Conservation (phyloP, 169 alveolate genomes). For the Babesia bigemina region DNA sequence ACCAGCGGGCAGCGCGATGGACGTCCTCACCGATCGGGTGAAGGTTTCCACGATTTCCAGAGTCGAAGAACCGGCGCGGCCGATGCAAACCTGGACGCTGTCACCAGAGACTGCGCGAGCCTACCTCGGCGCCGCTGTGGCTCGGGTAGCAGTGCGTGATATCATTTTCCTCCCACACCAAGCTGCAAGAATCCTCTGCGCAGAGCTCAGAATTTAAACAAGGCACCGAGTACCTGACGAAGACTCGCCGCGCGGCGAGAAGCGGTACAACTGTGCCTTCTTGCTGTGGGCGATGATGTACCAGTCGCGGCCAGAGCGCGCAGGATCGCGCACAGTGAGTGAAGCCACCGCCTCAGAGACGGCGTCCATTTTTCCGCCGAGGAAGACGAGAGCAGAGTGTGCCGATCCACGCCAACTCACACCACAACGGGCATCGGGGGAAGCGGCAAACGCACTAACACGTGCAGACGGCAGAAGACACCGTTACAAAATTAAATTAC, state of each 20-base stretch:
- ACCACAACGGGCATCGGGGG: conserved; percentile 11
- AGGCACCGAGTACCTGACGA: conserved; percentile 10
- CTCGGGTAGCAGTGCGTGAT: conserved; percentile 52
- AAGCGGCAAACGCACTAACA: too few relatives aligned
- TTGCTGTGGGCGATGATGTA: conserved; percentile 62
- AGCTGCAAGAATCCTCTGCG: conserved; percentile 38
- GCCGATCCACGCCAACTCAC: neutral
- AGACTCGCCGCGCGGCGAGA: conserved; percentile 37
- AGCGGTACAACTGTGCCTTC: conserved; percentile 45
- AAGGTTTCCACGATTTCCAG: conserved; percentile 37
- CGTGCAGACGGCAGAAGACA: too few relatives aligned
- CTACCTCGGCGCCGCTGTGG: conserved; percentile 53
- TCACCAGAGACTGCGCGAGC: neutral
- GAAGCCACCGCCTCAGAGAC: conserved; percentile 24
- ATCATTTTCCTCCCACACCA: conserved; percentile 48
- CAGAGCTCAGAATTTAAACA: neutral
- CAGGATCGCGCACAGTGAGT: conserved; percentile 32
- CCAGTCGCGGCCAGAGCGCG: conserved; percentile 39
- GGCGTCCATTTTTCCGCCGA: conserved; percentile 39
- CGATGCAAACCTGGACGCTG: conserved; percentile 42
- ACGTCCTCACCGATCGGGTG: neutral
- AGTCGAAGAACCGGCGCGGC: conserved; percentile 28
- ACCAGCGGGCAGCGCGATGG: conserved; percentile 61
- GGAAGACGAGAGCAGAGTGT: neutral
- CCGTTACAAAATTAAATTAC: neutral